phyloP scores from a whole-genome alignment of 106 monocot genomes.

The Dendrobium huoshanense region DNA sequence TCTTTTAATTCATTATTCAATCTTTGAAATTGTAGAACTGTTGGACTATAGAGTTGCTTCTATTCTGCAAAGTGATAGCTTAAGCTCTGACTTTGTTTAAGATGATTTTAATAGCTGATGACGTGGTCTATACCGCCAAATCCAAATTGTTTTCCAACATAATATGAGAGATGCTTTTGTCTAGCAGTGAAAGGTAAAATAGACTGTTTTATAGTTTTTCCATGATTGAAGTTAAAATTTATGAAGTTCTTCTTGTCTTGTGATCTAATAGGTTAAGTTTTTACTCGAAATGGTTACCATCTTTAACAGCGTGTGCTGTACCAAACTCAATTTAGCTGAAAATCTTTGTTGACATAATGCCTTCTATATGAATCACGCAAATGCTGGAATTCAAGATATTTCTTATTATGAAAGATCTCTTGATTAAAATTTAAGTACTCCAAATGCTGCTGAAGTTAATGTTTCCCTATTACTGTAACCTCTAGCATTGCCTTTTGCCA shows the following conservation, averaged over 20 bases:
- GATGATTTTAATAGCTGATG: background rate
- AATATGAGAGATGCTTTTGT: background rate
- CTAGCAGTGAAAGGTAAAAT: background rate
- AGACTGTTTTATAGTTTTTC: background rate
- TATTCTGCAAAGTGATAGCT: background rate
- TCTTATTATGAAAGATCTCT: background rate
- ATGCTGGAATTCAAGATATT: background rate
- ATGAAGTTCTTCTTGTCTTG: background rate
- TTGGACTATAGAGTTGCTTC: background rate
- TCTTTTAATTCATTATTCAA: background rate
- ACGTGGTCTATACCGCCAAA: background rate
- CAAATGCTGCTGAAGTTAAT: background rate
- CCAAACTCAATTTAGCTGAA: background rate
- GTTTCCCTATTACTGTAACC: background rate
- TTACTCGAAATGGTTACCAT: background rate
- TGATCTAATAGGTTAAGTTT: background rate
- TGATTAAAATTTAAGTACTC: background rate
- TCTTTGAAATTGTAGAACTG: background rate
- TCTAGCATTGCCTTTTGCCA: background rate
- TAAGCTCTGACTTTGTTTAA: background rate
- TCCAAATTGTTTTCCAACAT: background rate
- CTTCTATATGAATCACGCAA: background rate
- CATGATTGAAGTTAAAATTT: background rate
- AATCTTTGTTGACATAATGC: background rate
- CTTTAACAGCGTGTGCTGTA: background rate